Conservation (phyloP, 148 eudicot genomes). For the Vaccinium corymbosum region DNA sequence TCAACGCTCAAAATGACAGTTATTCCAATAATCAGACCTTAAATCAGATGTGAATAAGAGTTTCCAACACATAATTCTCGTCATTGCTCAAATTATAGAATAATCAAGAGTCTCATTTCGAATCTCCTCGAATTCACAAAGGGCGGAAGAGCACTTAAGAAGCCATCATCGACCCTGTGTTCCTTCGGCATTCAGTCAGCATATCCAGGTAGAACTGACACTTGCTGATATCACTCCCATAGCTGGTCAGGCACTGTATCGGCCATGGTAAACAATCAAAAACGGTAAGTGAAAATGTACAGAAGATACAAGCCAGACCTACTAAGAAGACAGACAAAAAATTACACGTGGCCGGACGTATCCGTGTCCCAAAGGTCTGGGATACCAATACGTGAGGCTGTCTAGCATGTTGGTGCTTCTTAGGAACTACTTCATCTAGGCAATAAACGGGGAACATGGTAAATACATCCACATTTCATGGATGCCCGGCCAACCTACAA, state of each 20-base stretch:
- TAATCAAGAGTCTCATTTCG: background rate
- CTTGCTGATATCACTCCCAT: constrained; percentile 69
- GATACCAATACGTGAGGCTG: too few species aligned
- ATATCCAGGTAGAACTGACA: constrained; percentile 93
- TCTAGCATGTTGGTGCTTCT: too few species aligned
- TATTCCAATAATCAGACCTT: background rate
- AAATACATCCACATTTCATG: background rate
- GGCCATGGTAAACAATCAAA: constrained; percentile 5
- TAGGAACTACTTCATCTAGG: background rate
- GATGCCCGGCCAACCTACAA: background rate
- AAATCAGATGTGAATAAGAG: background rate
- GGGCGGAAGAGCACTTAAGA: constrained; percentile 20
- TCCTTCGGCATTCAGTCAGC: constrained; percentile 66
- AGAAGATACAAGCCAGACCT: background rate
- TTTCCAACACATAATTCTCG: background rate
- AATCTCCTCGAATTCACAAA: background rate
- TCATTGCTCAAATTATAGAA: background rate
- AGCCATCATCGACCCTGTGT: constrained; percentile 48
- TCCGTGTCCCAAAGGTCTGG: too few species aligned
- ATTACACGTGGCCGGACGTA: too few species aligned
- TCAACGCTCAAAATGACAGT: background rate
- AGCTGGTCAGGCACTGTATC: constrained; percentile 54
- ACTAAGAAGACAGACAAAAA: too few species aligned
- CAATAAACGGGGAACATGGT: background rate
- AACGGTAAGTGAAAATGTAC: background rate